Evolutionary conservation across 345 rosid genomes (phyloP).

Genomic region (Salix caprea): DNA sequence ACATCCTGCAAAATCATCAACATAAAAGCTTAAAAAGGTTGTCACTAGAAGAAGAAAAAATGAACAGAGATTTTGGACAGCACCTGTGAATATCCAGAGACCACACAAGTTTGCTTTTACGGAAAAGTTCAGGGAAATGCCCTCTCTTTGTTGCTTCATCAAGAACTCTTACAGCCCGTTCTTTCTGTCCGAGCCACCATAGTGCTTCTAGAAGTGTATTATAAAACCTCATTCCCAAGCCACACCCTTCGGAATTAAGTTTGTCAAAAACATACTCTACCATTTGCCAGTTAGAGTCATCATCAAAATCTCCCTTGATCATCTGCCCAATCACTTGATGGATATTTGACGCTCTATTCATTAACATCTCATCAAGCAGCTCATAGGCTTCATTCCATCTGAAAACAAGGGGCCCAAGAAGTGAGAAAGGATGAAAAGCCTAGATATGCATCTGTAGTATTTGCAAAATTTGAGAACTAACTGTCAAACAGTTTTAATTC

Average conservation of each 20-base stretch:
- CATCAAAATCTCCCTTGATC: slow-evolving; percentile 90
- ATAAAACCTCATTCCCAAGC: slow-evolving; percentile 83
- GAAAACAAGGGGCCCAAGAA: slow-evolving; percentile 21
- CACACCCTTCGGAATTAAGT: slow-evolving; percentile 82
- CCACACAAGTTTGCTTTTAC: slow-evolving; percentile 78
- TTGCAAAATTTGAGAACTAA: neutral
- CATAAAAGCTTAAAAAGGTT: slow-evolving; percentile 21
- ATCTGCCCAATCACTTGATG: slow-evolving; percentile 91
- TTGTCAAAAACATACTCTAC: slow-evolving; percentile 86
- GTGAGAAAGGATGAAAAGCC: slow-evolving; percentile 10
- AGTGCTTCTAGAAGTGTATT: slow-evolving; percentile 87
- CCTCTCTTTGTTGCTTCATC: slow-evolving; percentile 77
- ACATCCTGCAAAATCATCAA: slow-evolving; percentile 57
- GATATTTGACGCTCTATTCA: slow-evolving; percentile 63
- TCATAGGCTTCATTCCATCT: slow-evolving; percentile 79
- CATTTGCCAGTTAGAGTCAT: slow-evolving; percentile 88
- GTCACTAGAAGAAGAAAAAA: neutral
- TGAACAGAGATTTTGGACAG: neutral
- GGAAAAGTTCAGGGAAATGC: slow-evolving; percentile 84
- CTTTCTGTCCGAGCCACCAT: slow-evolving; percentile 93
- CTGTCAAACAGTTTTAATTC: neutral
- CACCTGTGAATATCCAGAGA: slow-evolving; percentile 92
- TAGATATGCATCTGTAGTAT: neutral
- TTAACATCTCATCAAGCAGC: slow-evolving; percentile 75
- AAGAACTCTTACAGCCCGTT: slow-evolving; percentile 83